Base-by-base conservation (phyloP, 2,329 filamentous ascomycete genomes). In the Calonectria montana region DNA sequence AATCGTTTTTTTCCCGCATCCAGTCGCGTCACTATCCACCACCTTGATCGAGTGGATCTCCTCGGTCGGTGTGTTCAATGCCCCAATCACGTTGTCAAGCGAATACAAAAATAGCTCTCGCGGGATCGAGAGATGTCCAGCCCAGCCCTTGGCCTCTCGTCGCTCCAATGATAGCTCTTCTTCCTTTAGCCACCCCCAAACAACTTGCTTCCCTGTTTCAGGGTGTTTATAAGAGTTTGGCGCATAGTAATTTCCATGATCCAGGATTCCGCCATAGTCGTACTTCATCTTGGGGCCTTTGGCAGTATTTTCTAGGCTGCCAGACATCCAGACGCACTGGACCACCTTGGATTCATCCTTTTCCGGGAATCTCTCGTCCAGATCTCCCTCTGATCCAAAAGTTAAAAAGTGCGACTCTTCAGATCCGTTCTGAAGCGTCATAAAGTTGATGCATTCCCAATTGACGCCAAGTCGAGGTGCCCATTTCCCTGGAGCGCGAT, bases 401-500 rank as follows among this genome's bases (percentile, higher is more conserved):
- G 88, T 79, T 25, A 88, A 72, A 63, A 88, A 86, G 37, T 87
- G 45, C 76, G 78, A 13, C 12, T 81, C 76, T 2, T 80, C 69
- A 3, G 43, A 55, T 4, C 73, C 75, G 18, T 85, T 82, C 1
- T 69, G 74, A 18, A 88, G 78, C 0, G 84, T 85, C 73, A 86
- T 78, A 55, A 88, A 83, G 73, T 87, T 88, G 25, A 82, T 84
- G 12, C 86, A 86, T 73, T 89, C 87, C 86, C 87, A 88, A 64
- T 89, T 89, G 12, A 84, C 80, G 0, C 87, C 88, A 13, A 87
- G 81, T 53, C 89, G 86, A 3, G 87, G 86, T 0, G 83, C 85
- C 87, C 88, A 89, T 57, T 81, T 79, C 0, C 85, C 85, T 0
- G 75, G 73, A 0, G 71, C 83, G 77, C 78, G 78, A 31, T 82